These are phyloP conservation scores for Candida neerlandica DNA, from an alignment of 1,139 yeast species.

Conservation along the genomic window DNA sequence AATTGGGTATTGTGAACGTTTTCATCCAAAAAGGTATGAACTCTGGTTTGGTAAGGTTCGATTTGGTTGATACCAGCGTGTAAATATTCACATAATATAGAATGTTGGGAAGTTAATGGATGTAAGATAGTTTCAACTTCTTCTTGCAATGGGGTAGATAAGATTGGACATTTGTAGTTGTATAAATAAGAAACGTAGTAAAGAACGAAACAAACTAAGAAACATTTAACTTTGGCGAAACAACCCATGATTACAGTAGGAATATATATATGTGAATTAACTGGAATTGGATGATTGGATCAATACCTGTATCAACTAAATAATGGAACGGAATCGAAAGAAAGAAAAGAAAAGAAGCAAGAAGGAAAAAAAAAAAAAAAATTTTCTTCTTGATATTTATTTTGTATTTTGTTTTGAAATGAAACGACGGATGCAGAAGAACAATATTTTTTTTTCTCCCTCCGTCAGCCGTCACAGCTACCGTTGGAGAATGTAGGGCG, in stretches of 20 bases:
- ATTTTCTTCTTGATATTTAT: neutral
- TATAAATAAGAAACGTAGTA: constrained; percentile 42
- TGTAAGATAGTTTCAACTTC: constrained; percentile 34
- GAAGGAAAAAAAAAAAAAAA: neutral
- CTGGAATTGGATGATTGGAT: neutral
- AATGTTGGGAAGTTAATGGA: constrained; percentile 39
- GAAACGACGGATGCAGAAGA: neutral
- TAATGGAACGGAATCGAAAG: neutral
- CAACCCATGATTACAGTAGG: constrained; percentile 10
- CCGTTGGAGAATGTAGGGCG: neutral
- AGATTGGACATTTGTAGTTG: constrained; percentile 43
- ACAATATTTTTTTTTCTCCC: neutral
- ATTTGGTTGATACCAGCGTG: constrained; percentile 30
- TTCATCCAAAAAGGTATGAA: constrained; percentile 34
- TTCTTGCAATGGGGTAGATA: constrained; percentile 32
- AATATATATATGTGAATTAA: neutral
- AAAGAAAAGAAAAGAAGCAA: neutral
- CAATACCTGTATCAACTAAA: neutral
- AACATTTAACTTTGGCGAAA: constrained; percentile 26
- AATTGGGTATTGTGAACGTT: constrained; percentile 41
- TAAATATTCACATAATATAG: constrained; percentile 37
- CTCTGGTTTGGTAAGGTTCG: constrained; percentile 35
- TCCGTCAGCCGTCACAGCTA: too few relatives aligned
- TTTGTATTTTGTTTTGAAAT: neutral
- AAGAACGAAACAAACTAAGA: constrained; percentile 30